Base-by-base conservation (phyloP, 805 yeast genomes). In the Ascoidea rubescens region DNA sequence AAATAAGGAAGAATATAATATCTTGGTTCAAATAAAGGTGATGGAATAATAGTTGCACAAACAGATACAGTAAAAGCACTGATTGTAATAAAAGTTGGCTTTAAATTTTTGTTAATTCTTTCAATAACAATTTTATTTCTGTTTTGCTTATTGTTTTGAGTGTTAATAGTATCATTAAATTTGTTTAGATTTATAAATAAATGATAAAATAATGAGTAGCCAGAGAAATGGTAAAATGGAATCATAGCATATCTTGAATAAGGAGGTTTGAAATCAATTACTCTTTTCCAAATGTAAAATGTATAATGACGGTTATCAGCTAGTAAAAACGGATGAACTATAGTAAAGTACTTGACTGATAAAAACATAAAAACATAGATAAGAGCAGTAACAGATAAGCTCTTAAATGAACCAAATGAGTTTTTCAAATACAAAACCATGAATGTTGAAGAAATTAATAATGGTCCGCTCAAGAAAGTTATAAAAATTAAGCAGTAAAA, bases 261-360 rank as follows among this genome's bases (percentile, higher is more conserved):
- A 53, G 72, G 64, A 10, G 43, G 43, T 42, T 66, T 69, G 28
- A 71, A 67, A 57, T 77, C 67, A 48, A 91, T 75, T 31, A 93
- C 60, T 53, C 75, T 77, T 53, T 80, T 78, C 78, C 86, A 87
- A 44, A 93, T 67, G 66, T 93, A 93, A 64, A 93, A 93, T 0
- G 96, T 81, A 64, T 81, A 88, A 66, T 93, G 99, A 59, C 99
- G 78, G 68, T 93, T 93, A 65, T 93, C 99, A 0, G 98, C 95
- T 47, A 91, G 71, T 45, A 93, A 65, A 64, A 91, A 93, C 5
- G 97, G 97, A 64, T 93, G 99, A 2, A 80, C 82, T 2, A 83
- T 70, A 0, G 96, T 86, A 64, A 75, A 83, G 53, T 71, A 71
- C 44, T 79, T 70, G 21, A 87, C 88, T 2, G 78, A 60, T 17